Percentiles rank a stretch among this genome's conserved stretches.
Conservation (phyloP, 768 basidiomycete species). For the Panus rudis region DNA sequence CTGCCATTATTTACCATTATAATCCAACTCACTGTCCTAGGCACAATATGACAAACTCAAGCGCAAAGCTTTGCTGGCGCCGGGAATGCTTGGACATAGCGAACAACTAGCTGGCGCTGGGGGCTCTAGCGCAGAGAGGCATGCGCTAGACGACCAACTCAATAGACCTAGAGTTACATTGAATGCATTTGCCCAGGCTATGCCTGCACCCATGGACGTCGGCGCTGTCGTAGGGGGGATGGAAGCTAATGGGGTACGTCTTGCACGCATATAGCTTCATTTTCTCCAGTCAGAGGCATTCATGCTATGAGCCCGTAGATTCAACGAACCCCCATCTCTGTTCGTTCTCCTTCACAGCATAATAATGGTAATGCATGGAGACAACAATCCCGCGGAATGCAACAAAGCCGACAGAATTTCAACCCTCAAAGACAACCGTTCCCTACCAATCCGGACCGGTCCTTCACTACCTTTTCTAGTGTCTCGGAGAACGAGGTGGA, state of each 20-base stretch:
- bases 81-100: slow-evolving; percentile 16
- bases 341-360: no score
- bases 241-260: slow-evolving; percentile 54
- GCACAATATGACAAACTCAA: slow-evolving; percentile 77
- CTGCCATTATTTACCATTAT: not conserved
- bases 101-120: slow-evolving; percentile 2
- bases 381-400: no score
- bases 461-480: slow-evolving; percentile 21
- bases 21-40: slow-evolving; percentile 34
- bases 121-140: no score
- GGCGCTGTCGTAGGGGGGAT: slow-evolving; percentile 56
- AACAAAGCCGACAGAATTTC: no score
- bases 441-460: slow-evolving; percentile 16
- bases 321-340: slow-evolving; percentile 61
- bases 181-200: not conserved
- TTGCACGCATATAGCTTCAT: not conserved
- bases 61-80: slow-evolving; percentile 67
- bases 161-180: slow-evolving; percentile 7
- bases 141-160: slow-evolving; percentile 7
- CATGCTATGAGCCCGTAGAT: slow-evolving; percentile 35
- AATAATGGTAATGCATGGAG: no score
- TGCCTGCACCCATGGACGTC: slow-evolving; percentile 30
- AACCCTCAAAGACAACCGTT: slow-evolving; percentile 39
- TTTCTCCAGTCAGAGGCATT: not conserved
- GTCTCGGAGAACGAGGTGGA: slow-evolving; percentile 65